Conservation (phyloP, 2,329 filamentous ascomycete species). For the Aspergillus japonicus region DNA sequence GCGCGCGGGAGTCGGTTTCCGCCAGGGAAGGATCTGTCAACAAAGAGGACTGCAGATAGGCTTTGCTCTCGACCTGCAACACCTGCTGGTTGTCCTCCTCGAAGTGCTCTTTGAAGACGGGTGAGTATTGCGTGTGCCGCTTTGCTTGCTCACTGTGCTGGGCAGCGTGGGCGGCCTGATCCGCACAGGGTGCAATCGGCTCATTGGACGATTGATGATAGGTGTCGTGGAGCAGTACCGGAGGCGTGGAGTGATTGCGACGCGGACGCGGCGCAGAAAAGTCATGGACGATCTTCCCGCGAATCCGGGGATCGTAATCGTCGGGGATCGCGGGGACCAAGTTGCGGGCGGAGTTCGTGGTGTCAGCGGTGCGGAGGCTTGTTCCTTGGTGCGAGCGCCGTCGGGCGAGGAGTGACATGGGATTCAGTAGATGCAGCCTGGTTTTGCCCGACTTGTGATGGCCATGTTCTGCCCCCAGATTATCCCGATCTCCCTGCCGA, state of each 20-base stretch:
- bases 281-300: slow-evolving; percentile 63
- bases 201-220: slow-evolving; percentile 4
- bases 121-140: slow-evolving; percentile 49
- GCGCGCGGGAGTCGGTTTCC: slow-evolving; percentile 29
- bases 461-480: slow-evolving; percentile 22
- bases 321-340: slow-evolving; percentile 55
- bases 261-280: slow-evolving; percentile 60
- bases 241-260: slow-evolving; percentile 32
- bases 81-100: slow-evolving; percentile 52
- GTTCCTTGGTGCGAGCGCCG: slow-evolving; percentile 55
- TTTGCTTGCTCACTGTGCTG: slow-evolving; percentile 30
- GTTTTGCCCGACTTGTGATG: slow-evolving; percentile 46
- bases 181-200: slow-evolving; percentile 17
- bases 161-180: slow-evolving; percentile 14
- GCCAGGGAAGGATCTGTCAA: slow-evolving; percentile 31
- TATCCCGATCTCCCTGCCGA: slow-evolving; percentile 30
- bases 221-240: slow-evolving; percentile 18
- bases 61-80: slow-evolving; percentile 43
- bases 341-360: slow-evolving; percentile 50
- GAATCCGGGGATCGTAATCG: slow-evolving; percentile 63
- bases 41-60: slow-evolving; percentile 43
- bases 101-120: slow-evolving; percentile 62
- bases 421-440: slow-evolving; percentile 58
- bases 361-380: slow-evolving; percentile 50
- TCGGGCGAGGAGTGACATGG: slow-evolving; percentile 59